Evolutionary conservation across 83 land plant genomes (phyloP), one percentile per base, ranked within the genome.

Genomic region (Diphasiastrum complanatum): DNA sequence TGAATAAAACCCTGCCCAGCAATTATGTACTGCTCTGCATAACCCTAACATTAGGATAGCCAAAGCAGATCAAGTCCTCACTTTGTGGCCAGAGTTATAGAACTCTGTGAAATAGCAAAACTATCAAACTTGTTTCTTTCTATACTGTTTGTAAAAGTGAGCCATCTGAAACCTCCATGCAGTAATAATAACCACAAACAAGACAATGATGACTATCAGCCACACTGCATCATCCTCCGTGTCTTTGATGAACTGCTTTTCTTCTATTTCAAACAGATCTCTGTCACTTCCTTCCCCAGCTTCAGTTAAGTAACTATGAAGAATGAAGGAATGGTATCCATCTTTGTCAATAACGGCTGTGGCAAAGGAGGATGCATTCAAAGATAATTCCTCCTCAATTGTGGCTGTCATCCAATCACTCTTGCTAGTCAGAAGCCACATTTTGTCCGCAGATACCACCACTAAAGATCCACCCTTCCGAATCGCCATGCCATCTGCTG

Each of bases 361-460:
- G 20, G 43, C 51, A 38, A 33, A 65, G 50, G 45, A 47, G 16
- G 71, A 54, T 24, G 37, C 31, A 28, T 83, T 76, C 35, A 90
- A 64, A 28, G 37, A 71, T 32, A 63, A 74, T 33, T 75, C 68
- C 65, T 81, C 80, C 14, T 37, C 62, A 24, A 86, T 71, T 60
- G 36, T 74, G 26, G 86, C 96, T 46, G 73, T 69, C 35, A 41
- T 53, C 93, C 93, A 90, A 19, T 76, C 66, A 65, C 82, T 85
- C 14, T 43, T 50, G 58, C 84, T 83, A 74, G 71, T 76, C 63
- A 90, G 19, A 27, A 77, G 62, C 85, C 78, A 76, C 37, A 66
- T 66, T 40, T 36, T 63, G 1, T 38, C 60, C 23, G 19, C 53
- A 10, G 81, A 73, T 22, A 75, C 85, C 18, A 74, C 96, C 48